Conservation (phyloP, 257 asterid species). For the Asclepias syriaca region DNA sequence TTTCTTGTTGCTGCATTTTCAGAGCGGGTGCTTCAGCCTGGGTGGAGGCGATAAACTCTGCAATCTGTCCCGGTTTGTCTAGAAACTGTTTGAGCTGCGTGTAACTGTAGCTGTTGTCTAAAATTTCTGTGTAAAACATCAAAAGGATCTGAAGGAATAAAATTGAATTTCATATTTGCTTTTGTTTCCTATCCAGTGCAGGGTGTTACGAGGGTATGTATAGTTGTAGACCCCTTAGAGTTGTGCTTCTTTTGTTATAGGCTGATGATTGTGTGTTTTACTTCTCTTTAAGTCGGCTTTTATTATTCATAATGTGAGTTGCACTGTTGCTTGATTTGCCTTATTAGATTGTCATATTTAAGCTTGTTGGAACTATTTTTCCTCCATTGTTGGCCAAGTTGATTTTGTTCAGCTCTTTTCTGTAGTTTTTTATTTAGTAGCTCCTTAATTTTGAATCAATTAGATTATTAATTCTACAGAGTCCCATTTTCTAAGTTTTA, state of each 20-base stretch:
- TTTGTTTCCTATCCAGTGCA: conserved; percentile 27
- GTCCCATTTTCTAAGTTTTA: background rate
- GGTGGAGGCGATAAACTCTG: conserved; percentile 78
- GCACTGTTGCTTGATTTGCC: background rate
- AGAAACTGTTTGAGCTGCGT: background rate
- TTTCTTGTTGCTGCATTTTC: conserved; percentile 21
- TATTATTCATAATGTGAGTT: background rate
- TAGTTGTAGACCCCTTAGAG: conserved; percentile 34
- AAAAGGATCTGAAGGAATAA: conserved; percentile 10
- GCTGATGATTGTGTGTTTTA: conserved; percentile 10
- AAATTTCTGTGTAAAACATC: conserved; percentile 9
- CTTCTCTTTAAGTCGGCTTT: background rate
- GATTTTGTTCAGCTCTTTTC: background rate
- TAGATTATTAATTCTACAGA: too few relatives aligned
- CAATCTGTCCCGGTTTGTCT: conserved; percentile 10
- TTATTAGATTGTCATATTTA: too few relatives aligned
- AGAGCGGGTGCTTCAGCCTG: conserved; percentile 76
- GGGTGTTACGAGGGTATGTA: conserved; percentile 38
- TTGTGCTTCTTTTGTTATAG: conserved; percentile 13
- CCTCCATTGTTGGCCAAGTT: background rate
- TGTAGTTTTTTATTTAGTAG: background rate
- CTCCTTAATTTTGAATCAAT: too few relatives aligned
- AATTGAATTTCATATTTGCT: conserved; percentile 27
- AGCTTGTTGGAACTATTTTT: background rate
- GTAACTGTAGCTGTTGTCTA: conserved; percentile 9